Percentiles rank a stretch among this genome's conserved stretches.
Conservation (phyloP, 345 rosid genomes). For the Geranium brycei region DNA sequence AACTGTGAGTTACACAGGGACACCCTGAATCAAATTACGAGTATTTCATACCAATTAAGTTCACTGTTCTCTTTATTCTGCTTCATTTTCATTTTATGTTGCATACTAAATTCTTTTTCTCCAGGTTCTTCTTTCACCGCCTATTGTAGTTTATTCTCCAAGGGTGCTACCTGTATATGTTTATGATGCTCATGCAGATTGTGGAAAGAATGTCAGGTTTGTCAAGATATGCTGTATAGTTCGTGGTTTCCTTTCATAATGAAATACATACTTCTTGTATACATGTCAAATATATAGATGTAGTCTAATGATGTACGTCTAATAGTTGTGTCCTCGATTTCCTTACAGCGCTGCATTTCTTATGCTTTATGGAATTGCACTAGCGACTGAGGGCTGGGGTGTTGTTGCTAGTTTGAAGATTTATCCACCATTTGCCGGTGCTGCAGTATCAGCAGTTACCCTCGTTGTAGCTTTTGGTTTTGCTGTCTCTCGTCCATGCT, state of each 20-base stretch:
- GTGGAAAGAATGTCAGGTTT: conserved; percentile 96
- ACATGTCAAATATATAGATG: conserved; percentile 5
- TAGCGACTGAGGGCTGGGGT: conserved; percentile 99
- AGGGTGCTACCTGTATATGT: conserved; percentile 95
- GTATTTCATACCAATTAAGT: not conserved
- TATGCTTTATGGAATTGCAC: conserved; percentile 88
- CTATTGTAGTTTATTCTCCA: conserved; percentile 97
- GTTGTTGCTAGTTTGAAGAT: conserved; percentile 96
- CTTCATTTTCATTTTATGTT: conserved; percentile 6
- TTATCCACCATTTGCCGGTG: conserved; percentile 99
- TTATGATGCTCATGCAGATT: conserved; percentile 97
- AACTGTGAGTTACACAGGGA: conserved; percentile 45
- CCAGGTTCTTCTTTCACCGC: conserved; percentile 98
- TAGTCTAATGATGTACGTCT: conserved; percentile 7
- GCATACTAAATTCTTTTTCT: conserved; percentile 8
- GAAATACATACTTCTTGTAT: conserved; percentile 5
- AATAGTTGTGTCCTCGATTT: conserved; percentile 8
- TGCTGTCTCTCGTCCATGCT: conserved; percentile 98
- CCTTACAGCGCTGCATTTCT: conserved; percentile 81
- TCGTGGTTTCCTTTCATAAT: not conserved
- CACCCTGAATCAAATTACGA: conserved; percentile 4
- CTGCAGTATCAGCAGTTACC: conserved; percentile 94
- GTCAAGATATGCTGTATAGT: conserved; percentile 16
- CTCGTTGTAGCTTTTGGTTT: conserved; percentile 98
- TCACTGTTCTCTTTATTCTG: not conserved